Base-by-base conservation (phyloP, 1,139 yeast genomes). In the Tardiomyces blankii region DNA sequence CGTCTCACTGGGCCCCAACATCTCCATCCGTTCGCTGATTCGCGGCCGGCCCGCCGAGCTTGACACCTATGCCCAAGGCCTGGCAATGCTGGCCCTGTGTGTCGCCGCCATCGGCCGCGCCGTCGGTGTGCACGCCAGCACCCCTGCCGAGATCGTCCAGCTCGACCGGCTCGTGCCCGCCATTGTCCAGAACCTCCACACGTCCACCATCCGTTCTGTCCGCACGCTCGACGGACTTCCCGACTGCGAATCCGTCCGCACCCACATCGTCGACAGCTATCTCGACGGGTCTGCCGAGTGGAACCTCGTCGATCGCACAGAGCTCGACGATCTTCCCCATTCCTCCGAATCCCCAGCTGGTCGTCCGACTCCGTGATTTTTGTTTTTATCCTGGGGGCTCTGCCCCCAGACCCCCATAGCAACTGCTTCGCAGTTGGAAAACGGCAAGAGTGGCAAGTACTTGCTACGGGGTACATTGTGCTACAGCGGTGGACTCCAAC, bases 241-340 rank as follows among this genome's bases (percentile, higher is more conserved):
- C 9, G 58, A 55, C 40, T 43, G 56, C 12, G 60, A 54, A n/a
- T 33, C 56, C 18, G 48, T 64, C 35, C 57, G 56, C 39, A 66
- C 63, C 50, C 53, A 57, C 48, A 55, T 65, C 38, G 54, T 63
- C 40, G 59, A 56, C 40, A 54, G 59, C 25, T 63, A 62, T 39
- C 50, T 58, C 25, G 67, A 61, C 41, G 59, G 57, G 21, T 55
- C 62, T 1, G 63, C 63, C 7, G 68, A 65, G 47, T 65, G 69
- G 69, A 61, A 61, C 45, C 48, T 63, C 18, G 54, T 63, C 21
- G 67, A 64, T 6, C 39, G 39, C 39, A 12, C 4, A 3, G 39
- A 35, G 39, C 18, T 16, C 39, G 39, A 35, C 25, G 25, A 21
- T 7, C 25, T 21, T 21, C 25, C 25, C 7, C 25, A 4, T 21